Conservation (phyloP, 2,329 filamentous ascomycete species). For the Fusarium bactridioides region DNA sequence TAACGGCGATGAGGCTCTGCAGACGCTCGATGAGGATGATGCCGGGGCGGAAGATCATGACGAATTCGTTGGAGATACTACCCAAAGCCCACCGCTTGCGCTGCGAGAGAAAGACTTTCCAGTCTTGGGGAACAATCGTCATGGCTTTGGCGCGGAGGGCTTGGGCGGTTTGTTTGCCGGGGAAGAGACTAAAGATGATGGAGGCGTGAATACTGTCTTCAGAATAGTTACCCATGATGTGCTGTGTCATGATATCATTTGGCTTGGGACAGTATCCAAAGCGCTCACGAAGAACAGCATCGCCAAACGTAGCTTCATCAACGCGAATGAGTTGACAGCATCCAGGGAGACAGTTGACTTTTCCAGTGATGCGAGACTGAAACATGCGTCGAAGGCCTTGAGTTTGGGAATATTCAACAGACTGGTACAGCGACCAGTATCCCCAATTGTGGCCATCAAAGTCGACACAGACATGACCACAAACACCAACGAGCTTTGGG, state of each 20-base stretch:
- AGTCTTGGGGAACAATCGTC: conserved; percentile 55
- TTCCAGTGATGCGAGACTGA: conserved; percentile 58
- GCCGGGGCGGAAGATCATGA: conserved; percentile 55
- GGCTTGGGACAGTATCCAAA: conserved; percentile 59
- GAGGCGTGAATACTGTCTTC: conserved; percentile 60
- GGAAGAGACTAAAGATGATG: conserved; percentile 56
- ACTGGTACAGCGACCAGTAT: conserved; percentile 57
- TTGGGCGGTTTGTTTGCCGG: conserved; percentile 54
- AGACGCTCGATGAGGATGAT: conserved; percentile 54
- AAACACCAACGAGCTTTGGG: conserved; percentile 55
- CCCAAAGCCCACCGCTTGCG: conserved; percentile 59
- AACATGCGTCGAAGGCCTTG: conserved; percentile 58
- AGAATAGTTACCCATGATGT: conserved; percentile 58
- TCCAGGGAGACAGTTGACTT: conserved; percentile 58
- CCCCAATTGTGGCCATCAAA: conserved; percentile 53
- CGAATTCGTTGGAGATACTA: conserved; percentile 58
- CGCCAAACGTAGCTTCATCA: conserved; percentile 58
- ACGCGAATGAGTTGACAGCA: conserved; percentile 60
- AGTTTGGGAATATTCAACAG: conserved; percentile 57
- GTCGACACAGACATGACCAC: conserved; percentile 58
- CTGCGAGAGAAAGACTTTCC: conserved; percentile 58
- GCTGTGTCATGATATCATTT: conserved; percentile 57
- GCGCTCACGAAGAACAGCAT: conserved; percentile 53
- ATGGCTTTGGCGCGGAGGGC: conserved; percentile 56
- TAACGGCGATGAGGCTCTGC: conserved; percentile 55